Conservation (phyloP, 2,329 filamentous ascomycete genomes). For the Cladophialophora carrionii region DNA sequence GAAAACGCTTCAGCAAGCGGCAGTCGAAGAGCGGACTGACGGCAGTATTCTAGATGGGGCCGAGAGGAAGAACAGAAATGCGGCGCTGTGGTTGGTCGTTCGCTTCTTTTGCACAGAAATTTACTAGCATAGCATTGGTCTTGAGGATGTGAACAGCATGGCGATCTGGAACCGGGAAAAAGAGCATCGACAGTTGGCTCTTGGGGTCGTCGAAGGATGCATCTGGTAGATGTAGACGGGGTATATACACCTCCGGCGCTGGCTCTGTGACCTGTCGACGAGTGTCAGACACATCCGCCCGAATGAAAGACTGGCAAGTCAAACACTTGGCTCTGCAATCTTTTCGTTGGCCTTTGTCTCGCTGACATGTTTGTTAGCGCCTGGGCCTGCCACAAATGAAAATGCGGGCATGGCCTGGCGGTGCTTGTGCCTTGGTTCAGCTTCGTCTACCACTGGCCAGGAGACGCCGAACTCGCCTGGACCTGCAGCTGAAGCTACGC, state of each 20-base stretch:
- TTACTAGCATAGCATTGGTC: constrained; percentile 29
- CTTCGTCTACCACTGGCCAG: constrained; percentile 23
- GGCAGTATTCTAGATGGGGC: constrained; percentile 69
- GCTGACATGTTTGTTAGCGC: constrained; percentile 19
- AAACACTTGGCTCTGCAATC: neutral
- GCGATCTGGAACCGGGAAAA: constrained; percentile 18
- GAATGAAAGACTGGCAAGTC: constrained; percentile 15
- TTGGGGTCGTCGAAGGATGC: constrained; percentile 7
- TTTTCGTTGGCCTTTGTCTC: neutral
- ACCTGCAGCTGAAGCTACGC: constrained; percentile 31
- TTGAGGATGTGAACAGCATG: constrained; percentile 27
- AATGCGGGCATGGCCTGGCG: constrained; percentile 15
- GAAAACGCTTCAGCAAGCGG: constrained; percentile 80
- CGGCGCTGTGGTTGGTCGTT: constrained; percentile 6
- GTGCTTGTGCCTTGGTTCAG: constrained; percentile 26
- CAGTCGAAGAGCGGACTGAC: constrained; percentile 94
- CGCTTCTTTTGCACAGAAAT: constrained; percentile 21
- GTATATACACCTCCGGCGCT: constrained; percentile 17
- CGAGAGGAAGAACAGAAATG: neutral
- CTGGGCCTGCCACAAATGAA: constrained; percentile 21
- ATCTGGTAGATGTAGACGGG: constrained; percentile 28
- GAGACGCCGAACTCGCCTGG: constrained; percentile 13
- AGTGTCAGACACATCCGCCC: neutral
- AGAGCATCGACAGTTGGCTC: constrained; percentile 17
- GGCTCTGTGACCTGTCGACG: neutral